Base-by-base conservation (phyloP, 176 grass and related monocot genomes). In the Zoysia pacifica region DNA sequence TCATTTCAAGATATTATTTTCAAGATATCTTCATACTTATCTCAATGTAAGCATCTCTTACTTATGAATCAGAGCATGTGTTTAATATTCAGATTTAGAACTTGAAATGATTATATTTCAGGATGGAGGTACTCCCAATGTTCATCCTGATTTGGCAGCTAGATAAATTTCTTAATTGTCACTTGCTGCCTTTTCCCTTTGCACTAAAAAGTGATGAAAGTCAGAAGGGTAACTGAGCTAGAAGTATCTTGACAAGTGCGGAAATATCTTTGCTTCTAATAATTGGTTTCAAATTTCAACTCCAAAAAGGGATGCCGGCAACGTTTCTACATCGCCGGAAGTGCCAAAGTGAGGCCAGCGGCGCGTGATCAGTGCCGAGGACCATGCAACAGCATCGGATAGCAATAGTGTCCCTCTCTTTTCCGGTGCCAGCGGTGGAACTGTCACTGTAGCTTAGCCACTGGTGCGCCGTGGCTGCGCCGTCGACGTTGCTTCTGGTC, bases 301-400 rank as follows among this genome's bases (percentile, higher is more conserved):
- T 11, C 6, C 2, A n/a, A 35, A 43, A 46, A 67, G 14, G 44
- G 28, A 28, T 28, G 64, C 4, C 7, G 67, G 16, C 43, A 13
- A 51, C 47, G 40, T 62, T 35, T 50, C 73, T 50, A 11, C 4
- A 7, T 69, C 65, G 65, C 65, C 45, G 37, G 73, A 84, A 84
- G 73, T 77, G 73, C 15, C 61, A n/a, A 4, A 7, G 15, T 1
- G 74, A 52, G 62, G 59, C 36, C 41, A 47, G 46, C 35, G 69
- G 45, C 28, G 41, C 81, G 76, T 40, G 42, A 76, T 64, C 11
- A 36, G 10, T 68, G 51, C 35, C 11, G 43, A 60, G 52, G 73
- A 62, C 53, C 73, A 77, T 18, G 73, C 35, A 66, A 36, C 9
- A n/a, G 65, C 73, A 62, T 53, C 82, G 51, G 69, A 65, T 70